These are phyloP conservation scores for Penicillium flavigenum DNA, from an alignment of 495 filamentous ascomycete genomes.

Conservation along the genomic window DNA sequence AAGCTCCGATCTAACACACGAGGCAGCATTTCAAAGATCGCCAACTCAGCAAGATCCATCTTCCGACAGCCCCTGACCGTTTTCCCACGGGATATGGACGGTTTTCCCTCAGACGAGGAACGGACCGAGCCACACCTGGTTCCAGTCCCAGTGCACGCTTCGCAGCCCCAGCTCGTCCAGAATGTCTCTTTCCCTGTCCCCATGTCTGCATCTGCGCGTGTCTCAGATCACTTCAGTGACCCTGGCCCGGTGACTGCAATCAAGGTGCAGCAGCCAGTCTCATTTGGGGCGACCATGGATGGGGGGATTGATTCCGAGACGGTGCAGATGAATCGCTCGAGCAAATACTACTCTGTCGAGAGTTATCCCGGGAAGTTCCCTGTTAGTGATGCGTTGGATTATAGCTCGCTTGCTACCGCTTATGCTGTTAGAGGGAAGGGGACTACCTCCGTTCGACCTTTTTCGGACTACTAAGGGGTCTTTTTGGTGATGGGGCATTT, in stretches of 20 bases:
- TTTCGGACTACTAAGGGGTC: constrained; percentile 32
- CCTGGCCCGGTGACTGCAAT: background rate
- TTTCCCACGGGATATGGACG: background rate
- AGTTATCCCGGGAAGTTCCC: constrained; percentile 41
- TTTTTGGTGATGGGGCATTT: background rate
- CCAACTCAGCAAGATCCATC: constrained; percentile 6
- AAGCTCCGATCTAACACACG: background rate
- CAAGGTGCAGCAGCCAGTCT: background rate
- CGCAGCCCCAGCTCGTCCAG: background rate
- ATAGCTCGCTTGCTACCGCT: constrained; percentile 30
- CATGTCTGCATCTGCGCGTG: constrained; percentile 2
- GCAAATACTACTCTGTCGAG: constrained; percentile 30
- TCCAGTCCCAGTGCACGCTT: background rate
- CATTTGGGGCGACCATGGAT: constrained; percentile 1
- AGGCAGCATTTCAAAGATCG: constrained; percentile 3
- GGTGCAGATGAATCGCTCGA: constrained; percentile 7
- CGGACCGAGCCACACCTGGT: background rate
- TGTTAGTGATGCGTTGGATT: constrained; percentile 34
- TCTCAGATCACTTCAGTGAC: constrained; percentile 7
- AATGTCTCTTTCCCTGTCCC: background rate
- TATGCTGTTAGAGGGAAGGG: constrained; percentile 26
- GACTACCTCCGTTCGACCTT: constrained; percentile 36
- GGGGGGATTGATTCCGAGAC: constrained; percentile 2
- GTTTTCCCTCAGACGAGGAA: background rate
- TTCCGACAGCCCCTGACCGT: background rate